Conservation (phyloP, 441 rosid species). For the Viola pubescens region DNA sequence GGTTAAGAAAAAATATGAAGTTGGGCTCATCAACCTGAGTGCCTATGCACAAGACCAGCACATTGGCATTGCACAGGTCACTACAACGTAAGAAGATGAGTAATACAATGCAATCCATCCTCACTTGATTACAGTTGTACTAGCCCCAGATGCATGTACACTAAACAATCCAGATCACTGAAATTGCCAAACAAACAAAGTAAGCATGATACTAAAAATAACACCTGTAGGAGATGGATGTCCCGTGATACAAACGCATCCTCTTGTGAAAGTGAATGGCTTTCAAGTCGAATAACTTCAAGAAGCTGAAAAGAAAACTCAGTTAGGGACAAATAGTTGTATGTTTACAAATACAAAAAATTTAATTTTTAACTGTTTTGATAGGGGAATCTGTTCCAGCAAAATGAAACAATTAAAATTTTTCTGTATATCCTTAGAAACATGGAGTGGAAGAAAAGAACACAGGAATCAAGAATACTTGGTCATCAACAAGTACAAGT, state of each 20-base stretch:
- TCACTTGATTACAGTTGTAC: not conserved
- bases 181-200: not conserved
- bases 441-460: not conserved
- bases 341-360: not conserved
- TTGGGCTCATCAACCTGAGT: not conserved
- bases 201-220: constrained; percentile 5
- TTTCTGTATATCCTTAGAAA: not conserved
- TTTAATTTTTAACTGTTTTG: not conserved
- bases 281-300: constrained; percentile 90
- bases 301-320: constrained; percentile 40
- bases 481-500: not conserved
- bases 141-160: not conserved
- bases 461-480: not conserved
- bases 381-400: too few relatives aligned
- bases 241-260: constrained; percentile 84
- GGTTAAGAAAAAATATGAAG: not conserved
- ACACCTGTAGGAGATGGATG: constrained; percentile 92
- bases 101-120: too few relatives aligned
- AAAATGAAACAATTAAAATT: not conserved
- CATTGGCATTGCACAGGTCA: not conserved
- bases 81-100: too few relatives aligned
- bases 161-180: not conserved
- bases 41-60: not conserved
- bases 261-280: constrained; percentile 83
- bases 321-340: not conserved